Evolutionary conservation across 257 asterid genomes (phyloP), one percentile per base, ranked within the genome.

Genomic region (Ophiorrhiza pumila): DNA sequence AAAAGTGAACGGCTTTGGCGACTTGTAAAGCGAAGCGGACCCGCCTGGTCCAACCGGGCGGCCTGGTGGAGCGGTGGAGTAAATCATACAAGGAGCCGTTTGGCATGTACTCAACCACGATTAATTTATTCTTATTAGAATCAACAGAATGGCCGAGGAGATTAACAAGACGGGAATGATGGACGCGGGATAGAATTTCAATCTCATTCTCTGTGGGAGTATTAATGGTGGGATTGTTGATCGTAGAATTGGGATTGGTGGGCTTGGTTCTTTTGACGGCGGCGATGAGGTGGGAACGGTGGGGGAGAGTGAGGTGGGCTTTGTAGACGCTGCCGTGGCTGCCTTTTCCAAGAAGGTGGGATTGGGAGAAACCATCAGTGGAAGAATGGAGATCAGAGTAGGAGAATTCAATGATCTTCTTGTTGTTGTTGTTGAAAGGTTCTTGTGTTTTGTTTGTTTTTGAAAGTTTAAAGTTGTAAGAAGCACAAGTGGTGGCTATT

Each of bases 91-190:
- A 41, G 14, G 98, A 83, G 14, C 98, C 97, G 47, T 91, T 79
- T 1, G 93, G 93, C 98, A 93, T 93, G 80, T 84, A 87, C 86
- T 91, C 96, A 0, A 93, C 98, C 1, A 93, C 92, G 76, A 90
- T 78, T 32, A 91, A 8, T 74, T 81, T 90, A 27, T 80, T 80
- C 12, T 74, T 84, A 18, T 74, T 66, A 22, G 82, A 56, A 37
- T 84, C 93, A 3, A 59, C 31, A 6, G 88, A 87, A 53, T 80
- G 87, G 2, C 98, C 98, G 3, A 90, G 70, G 25, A 93, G 78
- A 52, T 93, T 93, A 31, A 93, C 98, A 1, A 93, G 78, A 29
- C 96, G 79, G 29, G 88, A 83, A 69, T 89, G 87, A 25, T 78
- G 78, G 10, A 91, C 79, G 27, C 86, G 78, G 25, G 98, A 89